Percentiles rank a stretch among this genome's conserved stretches.
These are phyloP conservation scores for Mortierella sp. DNA, from an alignment of 371 early-diverging fungal species.

Conservation along the genomic window DNA sequence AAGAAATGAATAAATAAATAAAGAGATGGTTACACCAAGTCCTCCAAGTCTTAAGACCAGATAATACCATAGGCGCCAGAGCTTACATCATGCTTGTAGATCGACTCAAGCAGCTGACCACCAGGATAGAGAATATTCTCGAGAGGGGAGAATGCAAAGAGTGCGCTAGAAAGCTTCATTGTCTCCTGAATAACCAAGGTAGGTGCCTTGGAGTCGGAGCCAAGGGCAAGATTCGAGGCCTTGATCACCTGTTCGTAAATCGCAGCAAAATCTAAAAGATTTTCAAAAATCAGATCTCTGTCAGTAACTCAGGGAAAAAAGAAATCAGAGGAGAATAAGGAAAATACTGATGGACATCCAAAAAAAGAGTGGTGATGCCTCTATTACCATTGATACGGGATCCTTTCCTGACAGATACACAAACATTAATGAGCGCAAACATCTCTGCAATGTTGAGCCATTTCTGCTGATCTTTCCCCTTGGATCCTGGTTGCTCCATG, in stretches of 20 bases:
- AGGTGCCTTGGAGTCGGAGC: constrained; percentile 38
- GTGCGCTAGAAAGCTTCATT: constrained; percentile 54
- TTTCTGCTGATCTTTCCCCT: constrained; percentile 41
- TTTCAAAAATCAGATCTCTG: neutral
- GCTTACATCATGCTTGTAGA: constrained; percentile 57
- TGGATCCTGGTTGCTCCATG: constrained; percentile 2
- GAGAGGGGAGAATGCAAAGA: constrained; percentile 67
- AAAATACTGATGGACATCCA: neutral
- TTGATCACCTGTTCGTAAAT: constrained; percentile 50
- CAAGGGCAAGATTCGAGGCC: constrained; percentile 42
- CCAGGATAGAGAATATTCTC: constrained; percentile 70
- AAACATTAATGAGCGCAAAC: constrained; percentile 59
- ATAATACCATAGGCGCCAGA: no score
- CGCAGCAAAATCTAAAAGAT: constrained; percentile 41
- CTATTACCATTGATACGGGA: constrained; percentile 63
- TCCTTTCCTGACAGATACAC: constrained; percentile 68
- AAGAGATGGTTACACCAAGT: no score
- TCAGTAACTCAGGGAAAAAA: no score
- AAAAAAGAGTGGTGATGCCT: neutral
- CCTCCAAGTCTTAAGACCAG: neutral
- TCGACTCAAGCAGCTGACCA: constrained; percentile 66
- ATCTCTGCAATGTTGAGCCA: constrained; percentile 55
- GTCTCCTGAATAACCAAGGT: constrained; percentile 49
- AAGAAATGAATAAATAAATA: constrained; percentile 1
- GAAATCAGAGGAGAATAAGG: no score